Evolutionary conservation across 2,329 filamentous ascomycete species (phyloP).

Genomic region (Colletotrichum kahawae): DNA sequence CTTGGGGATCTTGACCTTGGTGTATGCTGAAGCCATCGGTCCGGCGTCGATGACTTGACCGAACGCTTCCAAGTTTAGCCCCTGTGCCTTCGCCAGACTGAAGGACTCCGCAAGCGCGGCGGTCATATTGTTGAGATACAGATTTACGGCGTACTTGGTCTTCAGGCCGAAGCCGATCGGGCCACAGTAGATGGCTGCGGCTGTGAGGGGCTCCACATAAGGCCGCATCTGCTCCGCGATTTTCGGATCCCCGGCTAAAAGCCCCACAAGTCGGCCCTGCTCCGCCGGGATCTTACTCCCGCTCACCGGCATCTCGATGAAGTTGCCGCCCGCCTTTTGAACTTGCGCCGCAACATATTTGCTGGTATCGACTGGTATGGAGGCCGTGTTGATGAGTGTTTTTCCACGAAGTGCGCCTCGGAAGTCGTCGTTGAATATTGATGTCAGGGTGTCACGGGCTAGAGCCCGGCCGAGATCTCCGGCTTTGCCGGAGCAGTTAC

Average conservation of each 20-base stretch:
- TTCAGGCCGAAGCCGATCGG: conserved; percentile 33
- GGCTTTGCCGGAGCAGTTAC: no score
- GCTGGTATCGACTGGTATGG: conserved; percentile 31
- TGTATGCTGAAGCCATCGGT: conserved; percentile 35
- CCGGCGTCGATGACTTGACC: conserved; percentile 32
- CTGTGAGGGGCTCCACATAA: conserved; percentile 21
- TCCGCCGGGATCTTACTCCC: conserved; percentile 38
- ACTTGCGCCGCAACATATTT: conserved; percentile 26
- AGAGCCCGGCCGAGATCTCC: no score
- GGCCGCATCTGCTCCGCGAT: conserved; percentile 28
- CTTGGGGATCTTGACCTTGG: conserved; percentile 33
- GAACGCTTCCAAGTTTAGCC: conserved; percentile 33
- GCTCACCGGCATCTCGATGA: conserved; percentile 40
- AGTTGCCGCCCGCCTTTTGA: conserved; percentile 29
- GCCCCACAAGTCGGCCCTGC: conserved; percentile 35
- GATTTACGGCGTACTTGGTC: conserved; percentile 37
- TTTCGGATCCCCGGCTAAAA: conserved; percentile 33
- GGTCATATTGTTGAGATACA: conserved; percentile 32
- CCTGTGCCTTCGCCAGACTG: conserved; percentile 34
- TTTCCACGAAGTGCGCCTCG: conserved; percentile 30
- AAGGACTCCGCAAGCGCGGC: conserved; percentile 37
- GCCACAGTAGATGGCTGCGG: conserved; percentile 36
- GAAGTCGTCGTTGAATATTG: conserved; percentile 29
- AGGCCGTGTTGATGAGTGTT: conserved; percentile 35
- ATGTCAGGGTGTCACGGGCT: no score